Evolutionary conservation across 1,139 yeast genomes (phyloP).

Genomic region (Kodamaea sp.): DNA sequence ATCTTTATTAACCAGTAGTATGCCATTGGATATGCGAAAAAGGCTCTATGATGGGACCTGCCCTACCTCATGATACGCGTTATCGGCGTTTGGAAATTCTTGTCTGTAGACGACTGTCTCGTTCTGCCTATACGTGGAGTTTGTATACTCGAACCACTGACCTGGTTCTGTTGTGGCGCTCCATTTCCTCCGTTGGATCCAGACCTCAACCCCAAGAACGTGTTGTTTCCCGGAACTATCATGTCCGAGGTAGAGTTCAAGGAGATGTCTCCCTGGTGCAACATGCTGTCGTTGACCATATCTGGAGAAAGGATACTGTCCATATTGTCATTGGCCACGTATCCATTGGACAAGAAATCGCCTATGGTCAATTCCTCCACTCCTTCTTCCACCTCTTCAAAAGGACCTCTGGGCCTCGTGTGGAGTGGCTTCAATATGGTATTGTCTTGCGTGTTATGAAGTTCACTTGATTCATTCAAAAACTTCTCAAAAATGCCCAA

Average conservation of each 20-base stretch:
- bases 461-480: constrained; percentile 20
- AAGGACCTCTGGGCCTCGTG: constrained; percentile 9
- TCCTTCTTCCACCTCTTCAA: constrained; percentile 5
- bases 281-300: constrained; percentile 33
- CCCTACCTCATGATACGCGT: constrained; percentile 39
- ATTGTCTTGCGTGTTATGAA: constrained; percentile 26
- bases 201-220: constrained; percentile 25
- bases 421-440: constrained; percentile 36
- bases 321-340: constrained; percentile 16
- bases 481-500: constrained; percentile 33
- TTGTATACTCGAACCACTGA: constrained; percentile 21
- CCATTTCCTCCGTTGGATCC: constrained; percentile 14
- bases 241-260: constrained; percentile 33
- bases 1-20: too few species aligned
- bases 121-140: constrained; percentile 44
- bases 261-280: constrained; percentile 32
- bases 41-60: too few species aligned
- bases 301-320: constrained; percentile 21
- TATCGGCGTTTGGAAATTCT: constrained; percentile 45
- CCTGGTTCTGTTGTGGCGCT: constrained; percentile 4
- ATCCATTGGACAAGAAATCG: constrained; percentile 43
- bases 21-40: too few species aligned
- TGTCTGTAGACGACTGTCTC: constrained; percentile 41
- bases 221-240: constrained; percentile 29
- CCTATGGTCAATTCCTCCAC: constrained; percentile 20